Evolutionary conservation across 176 grass and related monocot species (phyloP), one percentile per base, ranked within the genome.

Genomic region (Hyparrhenia diplandra): DNA sequence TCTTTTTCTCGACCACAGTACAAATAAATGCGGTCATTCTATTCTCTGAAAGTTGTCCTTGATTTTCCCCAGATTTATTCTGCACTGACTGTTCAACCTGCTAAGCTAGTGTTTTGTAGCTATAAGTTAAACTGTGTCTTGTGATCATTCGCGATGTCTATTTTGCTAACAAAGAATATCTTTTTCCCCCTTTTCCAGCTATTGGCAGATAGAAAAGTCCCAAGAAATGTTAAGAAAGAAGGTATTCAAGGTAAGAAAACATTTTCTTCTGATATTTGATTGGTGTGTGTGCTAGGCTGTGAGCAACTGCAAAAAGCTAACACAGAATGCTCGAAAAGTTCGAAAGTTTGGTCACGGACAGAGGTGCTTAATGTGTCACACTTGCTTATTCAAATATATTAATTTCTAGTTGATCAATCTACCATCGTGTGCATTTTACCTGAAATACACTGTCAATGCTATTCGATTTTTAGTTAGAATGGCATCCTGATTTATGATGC

Each of bases 121-220:
- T 61, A 60, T 28, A 61, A 61, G 16, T 62, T 71, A 55, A 49
- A 71, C 13, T 71, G n/a, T 7, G 11, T 39, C 57, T 51, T 73
- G 31, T 80, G n/a, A 65, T 54, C 85, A 49, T 72, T 73, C 74
- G 37, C 64, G n/a, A 10, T 80, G 54, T 43, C 12, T 70, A 64
- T 43, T 29, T 42, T 28, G 36, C 40, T 87, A 67, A 72, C 39
- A 54, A 72, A n/a, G 27, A 67, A 28, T 47, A 54, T 25, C 40
- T 47, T 40, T 13, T 2, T 37, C 49, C n/a, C 45, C 49, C 20
- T 18, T 58, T 76, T 73, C 18, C 84, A 98, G 95, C 58, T 98
- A 79, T 86, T 98, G 82, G 63, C 88, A 63, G 92, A 98, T 82
- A 98, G 62, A 79, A 93, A 71, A 84, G 47, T 67, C 21, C 77